Conservation (phyloP, 2,329 filamentous ascomycete genomes). For the Monilinia fructicola region DNA sequence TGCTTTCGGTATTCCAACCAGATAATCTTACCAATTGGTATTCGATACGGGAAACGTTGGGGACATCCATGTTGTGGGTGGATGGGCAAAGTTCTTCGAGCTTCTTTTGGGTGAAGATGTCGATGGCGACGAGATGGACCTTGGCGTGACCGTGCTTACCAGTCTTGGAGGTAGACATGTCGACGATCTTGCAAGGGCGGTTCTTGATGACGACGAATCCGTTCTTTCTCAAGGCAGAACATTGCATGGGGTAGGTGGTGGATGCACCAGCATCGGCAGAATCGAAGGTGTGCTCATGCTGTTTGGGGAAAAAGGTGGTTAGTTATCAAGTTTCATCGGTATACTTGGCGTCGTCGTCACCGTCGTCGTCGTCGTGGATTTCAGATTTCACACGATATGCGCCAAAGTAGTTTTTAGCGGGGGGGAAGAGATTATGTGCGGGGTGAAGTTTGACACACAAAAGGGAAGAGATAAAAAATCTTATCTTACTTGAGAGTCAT, state of each 20-base stretch:
- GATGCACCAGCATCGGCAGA: slow-evolving; percentile 96
- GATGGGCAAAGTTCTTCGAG: slow-evolving; percentile 98
- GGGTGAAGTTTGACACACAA: slow-evolving; percentile 22
- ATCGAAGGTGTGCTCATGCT: slow-evolving; percentile 69
- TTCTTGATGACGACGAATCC: slow-evolving; percentile 97
- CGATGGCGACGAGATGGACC: slow-evolving; percentile 95
- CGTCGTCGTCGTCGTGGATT: slow-evolving; percentile 12
- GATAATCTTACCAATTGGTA: slow-evolving; percentile 80
- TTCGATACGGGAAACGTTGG: slow-evolving; percentile 86
- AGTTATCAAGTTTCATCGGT: slow-evolving; percentile 23
- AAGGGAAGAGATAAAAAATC: slow-evolving; percentile 27
- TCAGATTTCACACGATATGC: slow-evolving; percentile 30
- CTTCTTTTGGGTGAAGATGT: slow-evolving; percentile 99
- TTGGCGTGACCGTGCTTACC: slow-evolving; percentile 99
- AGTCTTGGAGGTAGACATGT: slow-evolving; percentile 99
- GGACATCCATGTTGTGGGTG: slow-evolving; percentile 97
- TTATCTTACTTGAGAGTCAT: slow-evolving; percentile 59
- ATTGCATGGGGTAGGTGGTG: slow-evolving; percentile 94
- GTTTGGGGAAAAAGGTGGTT: slow-evolving; percentile 2
- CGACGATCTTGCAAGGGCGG: slow-evolving; percentile 99
- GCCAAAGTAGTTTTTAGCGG: slow-evolving; percentile 33
- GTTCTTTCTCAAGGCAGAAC: slow-evolving; percentile 99
- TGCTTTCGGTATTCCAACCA: neutral
- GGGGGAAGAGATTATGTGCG: slow-evolving; percentile 29
- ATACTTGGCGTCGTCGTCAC: slow-evolving; percentile 13